phyloP scores from a whole-genome alignment of 768 basidiomycete genomes.

The Tricholoma sp. region DNA sequence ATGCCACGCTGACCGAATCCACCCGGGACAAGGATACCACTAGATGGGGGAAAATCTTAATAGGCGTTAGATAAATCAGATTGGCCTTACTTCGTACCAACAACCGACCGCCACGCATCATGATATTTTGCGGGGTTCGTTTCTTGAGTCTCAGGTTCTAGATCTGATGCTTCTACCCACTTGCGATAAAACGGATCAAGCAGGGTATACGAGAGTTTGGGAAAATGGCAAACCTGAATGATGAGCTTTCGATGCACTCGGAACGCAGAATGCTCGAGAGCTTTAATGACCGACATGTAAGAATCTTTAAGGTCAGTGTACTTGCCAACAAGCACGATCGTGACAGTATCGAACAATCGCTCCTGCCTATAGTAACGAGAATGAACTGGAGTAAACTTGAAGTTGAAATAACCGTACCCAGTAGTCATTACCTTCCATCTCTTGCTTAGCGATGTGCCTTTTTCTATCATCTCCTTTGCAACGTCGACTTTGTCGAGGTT shows the following conservation, averaged over 20 bases:
- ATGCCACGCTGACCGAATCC: slow-evolving; percentile 93
- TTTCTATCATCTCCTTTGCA: slow-evolving; percentile 47
- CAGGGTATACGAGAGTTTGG: neutral
- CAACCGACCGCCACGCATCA: slow-evolving; percentile 91
- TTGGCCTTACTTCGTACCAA: slow-evolving; percentile 69
- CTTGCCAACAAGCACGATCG: slow-evolving; percentile 92
- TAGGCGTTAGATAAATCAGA: slow-evolving; percentile 3
- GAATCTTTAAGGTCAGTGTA: slow-evolving; percentile 97
- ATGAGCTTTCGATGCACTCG: slow-evolving; percentile 80
- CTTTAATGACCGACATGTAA: slow-evolving; percentile 97
- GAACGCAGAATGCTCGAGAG: slow-evolving; percentile 95
- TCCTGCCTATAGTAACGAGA: slow-evolving; percentile 63
- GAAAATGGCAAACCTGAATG: slow-evolving; percentile 54
- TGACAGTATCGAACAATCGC: slow-evolving; percentile 82
- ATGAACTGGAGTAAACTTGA: neutral
- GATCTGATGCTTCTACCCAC: slow-evolving; percentile 96
- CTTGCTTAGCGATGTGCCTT: slow-evolving; percentile 59
- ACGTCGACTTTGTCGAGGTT: slow-evolving; percentile 58
- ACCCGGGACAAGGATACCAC: slow-evolving; percentile 95
- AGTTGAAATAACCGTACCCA: slow-evolving; percentile 48
- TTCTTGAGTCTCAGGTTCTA: slow-evolving; percentile 80
- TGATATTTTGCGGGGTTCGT: slow-evolving; percentile 83
- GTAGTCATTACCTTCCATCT: slow-evolving; percentile 83
- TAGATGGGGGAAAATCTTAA: slow-evolving; percentile 22
- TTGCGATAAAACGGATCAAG: slow-evolving; percentile 21